Conservation (phyloP, 2,329 filamentous ascomycete species). For the Lecanicillium sp. region DNA sequence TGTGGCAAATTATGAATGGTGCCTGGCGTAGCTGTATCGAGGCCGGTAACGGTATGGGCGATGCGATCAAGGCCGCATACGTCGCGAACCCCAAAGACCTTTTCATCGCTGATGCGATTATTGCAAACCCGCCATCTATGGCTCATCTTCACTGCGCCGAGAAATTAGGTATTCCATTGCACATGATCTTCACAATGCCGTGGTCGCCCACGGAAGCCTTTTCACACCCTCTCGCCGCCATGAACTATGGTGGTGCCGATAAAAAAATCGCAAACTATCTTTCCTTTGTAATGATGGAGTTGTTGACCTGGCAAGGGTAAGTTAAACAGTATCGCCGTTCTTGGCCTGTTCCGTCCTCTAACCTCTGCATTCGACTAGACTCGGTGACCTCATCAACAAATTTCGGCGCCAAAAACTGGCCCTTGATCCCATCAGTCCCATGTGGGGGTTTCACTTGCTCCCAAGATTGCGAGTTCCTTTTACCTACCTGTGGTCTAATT, state of each 20-base stretch:
- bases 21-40: conserved; percentile 29
- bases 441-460: conserved; percentile 59
- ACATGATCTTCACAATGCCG: conserved; percentile 56
- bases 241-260: conserved; percentile 50
- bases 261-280: conserved; percentile 56
- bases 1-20: conserved; percentile 29
- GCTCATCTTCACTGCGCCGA: conserved; percentile 45
- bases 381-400: conserved; percentile 65
- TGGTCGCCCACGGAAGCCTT: conserved; percentile 64
- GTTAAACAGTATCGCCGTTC: no score
- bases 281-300: conserved; percentile 60
- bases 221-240: conserved; percentile 58
- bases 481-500: conserved; percentile 64
- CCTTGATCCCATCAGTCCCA: conserved; percentile 55
- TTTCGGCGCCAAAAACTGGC: conserved; percentile 55
- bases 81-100: conserved; percentile 22
- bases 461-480: conserved; percentile 54
- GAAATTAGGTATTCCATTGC: conserved; percentile 37
- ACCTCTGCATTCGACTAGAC: conserved; percentile 12
- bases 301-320: conserved; percentile 65
- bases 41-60: conserved; percentile 22
- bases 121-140: conserved; percentile 45
- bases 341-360: no score
- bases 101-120: conserved; percentile 46
- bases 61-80: conserved; percentile 17